phyloP scores from a whole-genome alignment of 2,329 filamentous ascomycete genomes.

The Elsinoe australis region DNA sequence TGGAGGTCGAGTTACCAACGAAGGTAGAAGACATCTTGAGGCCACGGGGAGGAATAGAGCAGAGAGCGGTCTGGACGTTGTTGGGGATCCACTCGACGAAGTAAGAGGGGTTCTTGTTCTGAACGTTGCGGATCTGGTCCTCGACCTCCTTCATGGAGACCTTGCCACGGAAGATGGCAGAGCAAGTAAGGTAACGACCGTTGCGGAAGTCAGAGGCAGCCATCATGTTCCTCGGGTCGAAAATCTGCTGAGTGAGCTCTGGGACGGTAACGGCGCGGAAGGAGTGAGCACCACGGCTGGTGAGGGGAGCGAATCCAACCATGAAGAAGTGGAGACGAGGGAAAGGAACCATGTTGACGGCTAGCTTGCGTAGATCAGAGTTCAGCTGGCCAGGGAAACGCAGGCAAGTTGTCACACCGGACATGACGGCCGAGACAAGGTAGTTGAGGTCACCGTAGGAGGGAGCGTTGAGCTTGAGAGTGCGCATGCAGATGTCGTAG shows the following conservation, averaged over 20 bases:
- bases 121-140: constrained; percentile 99
- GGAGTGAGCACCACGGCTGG: constrained; percentile 80
- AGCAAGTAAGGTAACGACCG: constrained; percentile 98
- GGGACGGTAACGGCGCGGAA: constrained; percentile 98
- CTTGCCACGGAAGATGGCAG: constrained; percentile 98
- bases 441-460: constrained; percentile 99
- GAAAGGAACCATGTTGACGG: constrained; percentile 99
- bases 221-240: constrained; percentile 99
- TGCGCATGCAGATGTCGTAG: constrained; percentile 99
- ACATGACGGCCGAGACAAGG: constrained; percentile 99
- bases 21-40: constrained; percentile 99
- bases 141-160: constrained; percentile 99
- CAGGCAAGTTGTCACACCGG: constrained; percentile 94
- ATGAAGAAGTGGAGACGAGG: constrained; percentile 99
- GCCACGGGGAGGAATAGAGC: constrained; percentile 94
- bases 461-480: constrained; percentile 95
- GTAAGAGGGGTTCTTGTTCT: constrained; percentile 99
- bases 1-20: constrained; percentile 97
- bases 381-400: constrained; percentile 99
- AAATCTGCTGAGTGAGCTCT: constrained; percentile 99
- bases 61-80: constrained; percentile 99
- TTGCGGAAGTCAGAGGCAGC: constrained; percentile 99
- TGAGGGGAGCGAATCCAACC: constrained; percentile 98
- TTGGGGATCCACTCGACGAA: constrained; percentile 99
- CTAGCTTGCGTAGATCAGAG: constrained; percentile 98